These are phyloP conservation scores for Lolium perenne DNA, from an alignment of 176 grass and related monocot genomes.

Conservation along the genomic window DNA sequence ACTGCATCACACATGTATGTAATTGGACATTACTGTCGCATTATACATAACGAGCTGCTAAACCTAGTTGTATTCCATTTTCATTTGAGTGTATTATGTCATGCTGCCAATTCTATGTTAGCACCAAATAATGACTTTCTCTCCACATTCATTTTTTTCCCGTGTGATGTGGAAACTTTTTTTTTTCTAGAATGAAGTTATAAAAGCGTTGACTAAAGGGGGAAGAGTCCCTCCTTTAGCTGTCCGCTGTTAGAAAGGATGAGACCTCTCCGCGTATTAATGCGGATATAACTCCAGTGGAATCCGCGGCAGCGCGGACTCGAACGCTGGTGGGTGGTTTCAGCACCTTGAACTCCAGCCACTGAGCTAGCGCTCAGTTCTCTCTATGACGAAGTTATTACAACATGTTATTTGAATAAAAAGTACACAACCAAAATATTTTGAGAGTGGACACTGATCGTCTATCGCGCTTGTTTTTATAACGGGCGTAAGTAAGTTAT, in stretches of 20 bases:
- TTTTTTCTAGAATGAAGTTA: background rate
- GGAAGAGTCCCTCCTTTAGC: too few species aligned
- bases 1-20: background rate
- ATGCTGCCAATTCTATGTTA: background rate
- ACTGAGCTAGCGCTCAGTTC: too few species aligned
- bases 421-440: constrained; percentile 9
- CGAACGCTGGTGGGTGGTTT: too few species aligned
- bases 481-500: background rate
- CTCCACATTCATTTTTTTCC: background rate
- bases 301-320: too few species aligned
- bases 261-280: too few species aligned
- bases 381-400: background rate
- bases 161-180: background rate
- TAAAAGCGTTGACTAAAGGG: too few species aligned
- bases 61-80: background rate
- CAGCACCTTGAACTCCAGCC: too few species aligned
- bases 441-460: background rate
- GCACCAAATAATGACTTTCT: background rate
- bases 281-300: too few species aligned
- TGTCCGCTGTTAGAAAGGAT: too few species aligned
- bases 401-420: background rate
- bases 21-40: background rate
- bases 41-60: background rate
- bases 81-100: constrained; percentile 2
- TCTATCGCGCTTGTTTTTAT: constrained; percentile 8